phyloP scores from a whole-genome alignment of 2,329 filamentous ascomycete species.

The Aureobasidium lini region DNA sequence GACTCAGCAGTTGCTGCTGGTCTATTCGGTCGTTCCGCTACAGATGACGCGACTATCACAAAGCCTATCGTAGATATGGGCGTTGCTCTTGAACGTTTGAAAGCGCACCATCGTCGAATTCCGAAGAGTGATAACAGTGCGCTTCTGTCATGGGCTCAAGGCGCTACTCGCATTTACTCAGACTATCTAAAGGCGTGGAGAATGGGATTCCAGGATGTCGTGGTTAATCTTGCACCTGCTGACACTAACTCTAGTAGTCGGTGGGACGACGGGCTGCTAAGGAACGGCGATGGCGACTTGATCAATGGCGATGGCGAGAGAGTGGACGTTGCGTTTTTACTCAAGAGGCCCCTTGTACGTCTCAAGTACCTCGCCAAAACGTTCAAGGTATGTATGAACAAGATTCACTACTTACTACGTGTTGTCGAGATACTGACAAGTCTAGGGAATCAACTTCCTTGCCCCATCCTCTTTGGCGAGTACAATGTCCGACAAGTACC shows the following conservation, averaged over 20 bases:
- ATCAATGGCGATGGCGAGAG: conserved; percentile 72
- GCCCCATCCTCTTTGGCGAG: conserved; percentile 50
- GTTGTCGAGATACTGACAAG: conserved; percentile 25
- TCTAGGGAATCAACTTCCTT: conserved; percentile 50
- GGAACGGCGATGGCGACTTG: conserved; percentile 54
- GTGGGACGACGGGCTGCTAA: conserved; percentile 48
- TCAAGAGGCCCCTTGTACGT: conserved; percentile 81
- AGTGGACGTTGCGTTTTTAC: conserved; percentile 86
- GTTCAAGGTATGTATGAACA: conserved; percentile 54
- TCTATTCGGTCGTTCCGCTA: conserved; percentile 55
- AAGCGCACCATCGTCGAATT: conserved; percentile 69
- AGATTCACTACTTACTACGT: background rate
- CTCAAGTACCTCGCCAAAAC: conserved; percentile 83
- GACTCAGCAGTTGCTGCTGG: conserved; percentile 50
- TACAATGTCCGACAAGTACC: conserved; percentile 55
- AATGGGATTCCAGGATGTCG: conserved; percentile 86
- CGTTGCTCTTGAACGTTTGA: conserved; percentile 76
- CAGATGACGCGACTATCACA: conserved; percentile 58
- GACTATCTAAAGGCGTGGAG: conserved; percentile 86
- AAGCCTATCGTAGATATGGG: conserved; percentile 94
- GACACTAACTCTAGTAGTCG: conserved; percentile 42
- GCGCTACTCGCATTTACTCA: conserved; percentile 68
- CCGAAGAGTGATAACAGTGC: conserved; percentile 64
- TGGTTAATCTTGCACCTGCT: conserved; percentile 81
- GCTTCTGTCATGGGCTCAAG: conserved; percentile 74